These are phyloP conservation scores for Neurospora sp. DNA, from an alignment of 495 filamentous ascomycete genomes.

Conservation along the genomic window DNA sequence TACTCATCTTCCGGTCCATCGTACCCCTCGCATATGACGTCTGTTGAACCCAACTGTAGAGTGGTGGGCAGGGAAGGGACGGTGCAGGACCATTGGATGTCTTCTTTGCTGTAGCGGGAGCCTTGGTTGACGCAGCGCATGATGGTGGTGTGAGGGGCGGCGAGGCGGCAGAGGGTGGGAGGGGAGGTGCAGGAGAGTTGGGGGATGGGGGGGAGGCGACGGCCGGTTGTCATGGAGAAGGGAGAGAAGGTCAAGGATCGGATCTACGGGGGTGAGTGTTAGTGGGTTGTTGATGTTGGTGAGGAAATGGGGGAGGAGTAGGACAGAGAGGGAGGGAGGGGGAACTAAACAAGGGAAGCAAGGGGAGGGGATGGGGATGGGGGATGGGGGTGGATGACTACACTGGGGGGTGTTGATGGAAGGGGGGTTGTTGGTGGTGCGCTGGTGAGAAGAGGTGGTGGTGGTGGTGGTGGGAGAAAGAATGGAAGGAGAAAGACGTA, in stretches of 20 bases:
- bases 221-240: constrained; percentile 46
- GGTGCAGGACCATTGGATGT: constrained; percentile 83
- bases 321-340: neutral
- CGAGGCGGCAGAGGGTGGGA: constrained; percentile 51
- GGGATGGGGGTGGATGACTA: too few relatives aligned
- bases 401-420: too few relatives aligned
- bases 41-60: constrained; percentile 80
- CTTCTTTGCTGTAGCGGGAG: constrained; percentile 52
- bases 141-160: constrained; percentile 50
- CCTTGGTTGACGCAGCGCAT: constrained; percentile 88
- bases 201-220: constrained; percentile 70
- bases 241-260: constrained; percentile 66
- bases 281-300: neutral
- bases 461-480: neutral
- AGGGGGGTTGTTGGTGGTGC: too few relatives aligned
- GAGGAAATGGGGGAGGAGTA: too few relatives aligned
- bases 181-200: constrained; percentile 66
- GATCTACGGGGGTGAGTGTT: constrained; percentile 27
- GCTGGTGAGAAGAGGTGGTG: neutral
- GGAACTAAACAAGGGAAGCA: too few relatives aligned
- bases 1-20: constrained; percentile 61
- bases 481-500: neutral
- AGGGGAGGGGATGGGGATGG: too few relatives aligned
- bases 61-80: constrained; percentile 61
- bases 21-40: constrained; percentile 92